Conservation (phyloP, 2,329 filamentous ascomycete species). For the Arthrobotrys sphaeroides region DNA sequence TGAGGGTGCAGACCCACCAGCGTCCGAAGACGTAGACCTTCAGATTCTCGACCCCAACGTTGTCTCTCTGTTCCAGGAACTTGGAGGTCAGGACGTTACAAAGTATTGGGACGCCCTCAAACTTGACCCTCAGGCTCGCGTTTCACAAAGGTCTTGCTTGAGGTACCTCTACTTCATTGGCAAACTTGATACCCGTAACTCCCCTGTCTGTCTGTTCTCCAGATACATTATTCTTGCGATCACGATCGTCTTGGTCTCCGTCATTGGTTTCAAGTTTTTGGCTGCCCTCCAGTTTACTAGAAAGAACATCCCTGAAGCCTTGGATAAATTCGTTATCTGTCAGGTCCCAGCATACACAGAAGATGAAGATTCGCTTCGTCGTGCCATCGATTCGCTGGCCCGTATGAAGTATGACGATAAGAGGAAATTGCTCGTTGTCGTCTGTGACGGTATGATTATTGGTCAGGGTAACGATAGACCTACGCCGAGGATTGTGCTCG, state of each 20-base stretch:
- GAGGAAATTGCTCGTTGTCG: conserved; percentile 88
- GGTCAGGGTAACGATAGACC: conserved; percentile 97
- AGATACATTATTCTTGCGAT: conserved; percentile 89
- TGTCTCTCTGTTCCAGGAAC: conserved; percentile 77
- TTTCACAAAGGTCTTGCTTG: conserved; percentile 80
- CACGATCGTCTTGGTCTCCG: conserved; percentile 78
- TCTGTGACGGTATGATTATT: conserved; percentile 99
- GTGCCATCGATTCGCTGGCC: conserved; percentile 94
- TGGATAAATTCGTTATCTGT: conserved; percentile 98
- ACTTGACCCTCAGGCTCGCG: conserved; percentile 68
- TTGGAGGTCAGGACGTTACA: conserved; percentile 80
- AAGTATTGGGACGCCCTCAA: conserved; percentile 80
- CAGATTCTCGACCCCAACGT: conserved; percentile 84
- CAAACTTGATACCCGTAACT: conserved; percentile 89
- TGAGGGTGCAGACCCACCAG: conserved; percentile 65
- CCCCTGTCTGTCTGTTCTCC: conserved; percentile 82
- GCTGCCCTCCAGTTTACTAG: conserved; percentile 92
- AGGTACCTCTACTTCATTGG: conserved; percentile 96
- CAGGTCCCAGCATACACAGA: conserved; percentile 98
- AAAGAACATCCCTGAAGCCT: conserved; percentile 91
- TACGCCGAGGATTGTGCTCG: conserved; percentile 92
- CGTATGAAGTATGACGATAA: conserved; percentile 98
- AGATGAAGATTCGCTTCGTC: conserved; percentile 94
- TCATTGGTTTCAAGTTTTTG: conserved; percentile 96
- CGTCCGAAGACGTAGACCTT: conserved; percentile 60